A percentile compares a stretch with the other conserved stretches of the same genome.
Evolutionary conservation across 2,329 filamentous ascomycete species (phyloP).

Genomic region (Colletotrichum gloeosporioides): DNA sequence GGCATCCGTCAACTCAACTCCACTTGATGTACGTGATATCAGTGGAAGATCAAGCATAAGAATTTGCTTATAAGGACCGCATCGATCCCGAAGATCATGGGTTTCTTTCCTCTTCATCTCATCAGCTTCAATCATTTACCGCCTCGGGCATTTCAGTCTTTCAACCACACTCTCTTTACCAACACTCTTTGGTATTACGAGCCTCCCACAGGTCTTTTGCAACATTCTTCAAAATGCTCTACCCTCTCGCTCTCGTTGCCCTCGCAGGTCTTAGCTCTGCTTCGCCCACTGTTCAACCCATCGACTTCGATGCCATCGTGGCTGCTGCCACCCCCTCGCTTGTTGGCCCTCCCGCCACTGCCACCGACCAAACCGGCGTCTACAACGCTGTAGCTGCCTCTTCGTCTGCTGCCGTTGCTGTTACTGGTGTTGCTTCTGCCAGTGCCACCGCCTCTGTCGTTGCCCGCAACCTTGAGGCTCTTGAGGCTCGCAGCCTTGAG

Average conservation of each 20-base stretch:
- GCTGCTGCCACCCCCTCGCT: not conserved
- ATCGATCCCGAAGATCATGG: not conserved
- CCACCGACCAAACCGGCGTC: not conserved
- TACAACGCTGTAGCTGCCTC: not conserved
- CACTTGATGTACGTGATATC: not conserved
- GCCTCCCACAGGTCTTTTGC: not conserved
- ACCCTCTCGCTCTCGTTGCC: not conserved
- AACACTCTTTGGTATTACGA: not conserved
- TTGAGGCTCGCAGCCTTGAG: not conserved
- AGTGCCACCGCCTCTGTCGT: not conserved
- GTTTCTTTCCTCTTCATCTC: not conserved
- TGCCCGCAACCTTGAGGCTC: not conserved
- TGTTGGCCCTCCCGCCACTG: not conserved
- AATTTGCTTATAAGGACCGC: not conserved
- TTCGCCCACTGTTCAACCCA: not conserved
- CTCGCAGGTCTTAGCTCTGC: conserved; percentile 7
- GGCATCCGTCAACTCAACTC: not conserved
- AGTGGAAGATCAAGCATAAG: too few relatives aligned
- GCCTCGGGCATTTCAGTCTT: not conserved
- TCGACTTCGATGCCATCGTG: not conserved
- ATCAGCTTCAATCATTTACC: not conserved
- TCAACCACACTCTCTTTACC: not conserved
- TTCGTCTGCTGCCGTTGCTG: not conserved
- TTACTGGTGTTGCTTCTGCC: conserved; percentile 3
- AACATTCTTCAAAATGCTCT: not conserved